Conservation (phyloP, 306 rosid species). For the Vigna trinervia region DNA sequence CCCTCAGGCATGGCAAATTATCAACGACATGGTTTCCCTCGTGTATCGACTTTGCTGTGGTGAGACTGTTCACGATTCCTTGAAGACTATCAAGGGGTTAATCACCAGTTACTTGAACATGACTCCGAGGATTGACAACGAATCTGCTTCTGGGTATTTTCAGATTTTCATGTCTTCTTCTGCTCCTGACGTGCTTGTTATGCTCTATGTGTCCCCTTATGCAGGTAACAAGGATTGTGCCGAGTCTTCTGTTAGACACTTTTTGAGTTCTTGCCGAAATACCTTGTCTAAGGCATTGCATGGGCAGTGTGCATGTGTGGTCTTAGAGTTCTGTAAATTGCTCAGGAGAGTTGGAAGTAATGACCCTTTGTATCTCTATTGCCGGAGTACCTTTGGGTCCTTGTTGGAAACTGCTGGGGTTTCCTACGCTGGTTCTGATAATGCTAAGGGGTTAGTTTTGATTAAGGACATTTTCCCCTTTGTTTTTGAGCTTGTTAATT, state of each 20-base stretch:
- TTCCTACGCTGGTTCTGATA: conserved; percentile 42
- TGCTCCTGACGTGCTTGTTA: conserved; percentile 66
- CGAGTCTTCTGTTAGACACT: conserved; percentile 66
- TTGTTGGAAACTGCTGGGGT: conserved; percentile 60
- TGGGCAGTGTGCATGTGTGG: conserved; percentile 61
- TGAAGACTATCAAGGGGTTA: conserved; percentile 50
- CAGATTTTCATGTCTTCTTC: conserved; percentile 65
- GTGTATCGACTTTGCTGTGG: conserved; percentile 66
- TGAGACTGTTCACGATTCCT: conserved; percentile 43
- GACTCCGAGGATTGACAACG: conserved; percentile 49
- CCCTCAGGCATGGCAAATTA: conserved; percentile 82
- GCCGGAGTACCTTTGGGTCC: conserved; percentile 74
- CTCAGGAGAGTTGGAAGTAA: conserved; percentile 63
- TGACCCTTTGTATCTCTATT: conserved; percentile 70
- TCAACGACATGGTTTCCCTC: conserved; percentile 67
- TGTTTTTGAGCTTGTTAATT: conserved; percentile 64
- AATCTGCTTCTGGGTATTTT: conserved; percentile 56
- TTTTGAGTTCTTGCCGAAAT: conserved; percentile 55
- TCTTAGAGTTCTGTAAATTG: conserved; percentile 81
- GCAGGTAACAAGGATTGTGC: conserved; percentile 63
- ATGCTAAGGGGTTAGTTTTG: conserved; percentile 44
- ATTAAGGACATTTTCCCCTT: conserved; percentile 73
- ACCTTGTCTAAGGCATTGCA: conserved; percentile 52
- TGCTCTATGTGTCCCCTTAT: conserved; percentile 69
- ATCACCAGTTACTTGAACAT: conserved; percentile 54